Evolutionary conservation across 225 moss, liverwort and hornwort genomes (phyloP), one percentile per base, ranked within the genome.

Genomic region (Ulota crispa): DNA sequence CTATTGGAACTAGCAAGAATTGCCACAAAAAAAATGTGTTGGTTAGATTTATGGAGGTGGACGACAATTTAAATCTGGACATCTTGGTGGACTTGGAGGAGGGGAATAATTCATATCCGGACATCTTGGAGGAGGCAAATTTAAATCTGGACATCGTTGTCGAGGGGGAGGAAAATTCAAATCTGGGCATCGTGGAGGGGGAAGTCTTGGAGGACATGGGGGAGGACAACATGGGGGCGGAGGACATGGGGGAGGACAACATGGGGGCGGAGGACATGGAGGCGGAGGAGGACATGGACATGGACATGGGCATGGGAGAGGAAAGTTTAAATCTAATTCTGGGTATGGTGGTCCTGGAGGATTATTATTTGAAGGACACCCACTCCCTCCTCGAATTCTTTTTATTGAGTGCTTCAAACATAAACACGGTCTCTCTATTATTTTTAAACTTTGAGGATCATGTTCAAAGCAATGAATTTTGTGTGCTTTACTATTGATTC

Each of bases 361-460:
- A n/a, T n/a, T n/a, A 43, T 43, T 43, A 12, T 43, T 12, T 43
- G 43, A 43, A 43, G 43, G 9, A 28, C 67, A 67, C 30, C 32
- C 80, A 80, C 64, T 80, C 21, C 80, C 80, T 12, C 80, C 72
- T 80, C 2, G 53, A 3, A 80, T 64, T 27, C 80, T 72, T 8
- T 64, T 80, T 21, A 37, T 3, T 28, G 72, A 64, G 3, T 37
- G 2, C 24, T 72, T 72, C 52, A 50, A 80, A 63, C 64, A 52
- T 6, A 8, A 20, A 52, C 36, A 21, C 3, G 21, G 27, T 27
- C 27, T 63, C 5, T 28, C 37, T 36, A 0, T 0, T 19, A 5
- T 15, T 37, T 27, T 45, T 3, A 3, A 21, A 24, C 2, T 20
- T 72, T 52, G 9, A 28, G 18, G 37, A 16, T 37, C 15, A 8